Base-by-base conservation (phyloP, 1,139 yeast species). In the Yamadazyma blattariae region DNA sequence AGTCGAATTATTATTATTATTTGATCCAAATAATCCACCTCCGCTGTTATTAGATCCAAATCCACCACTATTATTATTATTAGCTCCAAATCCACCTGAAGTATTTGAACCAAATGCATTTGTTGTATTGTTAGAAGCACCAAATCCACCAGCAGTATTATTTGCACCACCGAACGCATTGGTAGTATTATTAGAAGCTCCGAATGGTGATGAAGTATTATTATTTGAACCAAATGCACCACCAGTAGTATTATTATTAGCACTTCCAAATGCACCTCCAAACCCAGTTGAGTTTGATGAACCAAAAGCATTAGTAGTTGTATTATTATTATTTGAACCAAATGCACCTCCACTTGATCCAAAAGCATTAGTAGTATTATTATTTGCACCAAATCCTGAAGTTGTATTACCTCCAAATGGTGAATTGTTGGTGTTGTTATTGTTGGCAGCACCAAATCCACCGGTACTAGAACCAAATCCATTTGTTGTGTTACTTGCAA, bases 371-470 rank as follows among this genome's bases (percentile, higher is more conserved):
- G 19, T 17, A 29, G 36, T 40, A 35, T 37, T 45, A 27, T 40
- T 39, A 21, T 28, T 33, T 2, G 46, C 48, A n/a, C 72, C 72
- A 47, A 69, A 67, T 1, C 57, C 56, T 19, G 33, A 31, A 2
- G 46, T 46, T 17, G 39, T 26, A 14, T 26, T 26, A n/a, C 31
- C 51, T 36, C n/a, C n/a, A n/a, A 21, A 44, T 38, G 27, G 40
- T 41, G 26, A 39, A 48, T 40, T 48, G 19, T 17, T 17, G 7
- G 19, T 17, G 7, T 17, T 17, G 18, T 16, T 12, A 16, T 41
- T 49, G 19, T 15, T n/a, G 8, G 36, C 37, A 13, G 27, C 29
- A 12, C 37, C 33, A 13, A 36, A 36, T 11, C 38, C 42, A 4
- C 35, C 29, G 10, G 40, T 32, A 5, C 37, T 32, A 1, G 25